Evolutionary conservation across 2,329 filamentous ascomycete species (phyloP), one percentile per base, ranked within the genome.

Genomic region (Arthroderma sp.): DNA sequence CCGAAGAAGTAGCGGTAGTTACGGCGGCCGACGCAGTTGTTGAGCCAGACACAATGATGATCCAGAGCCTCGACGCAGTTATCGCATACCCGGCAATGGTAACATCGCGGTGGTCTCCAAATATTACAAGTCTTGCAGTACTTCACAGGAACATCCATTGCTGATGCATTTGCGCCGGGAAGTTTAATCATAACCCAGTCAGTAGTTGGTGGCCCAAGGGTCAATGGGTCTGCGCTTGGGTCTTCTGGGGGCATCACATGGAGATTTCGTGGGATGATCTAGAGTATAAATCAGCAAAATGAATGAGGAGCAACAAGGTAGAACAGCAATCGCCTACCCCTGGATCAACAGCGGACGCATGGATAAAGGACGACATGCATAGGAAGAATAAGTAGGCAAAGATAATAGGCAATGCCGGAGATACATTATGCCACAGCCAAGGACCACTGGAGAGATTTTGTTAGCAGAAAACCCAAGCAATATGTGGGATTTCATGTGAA

Each of bases 1-100:
- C 83, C 77, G 61, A 96, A 95, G 65, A 98, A 98, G 64, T 89
- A 96, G 51, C 91, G 85, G 67, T 98, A 98, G 67, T 98, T 98
- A 56, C 91, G 85, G 52, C 89, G 82, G 37, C 91, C 91, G 41
- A 98, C 83, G 56, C 91, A 98, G 62, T 98, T 98, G 67, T 98
- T 98, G 51, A 98, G 77, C 91, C 91, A 98, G 10, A 96, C 88
- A 58, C 91, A 98, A 65, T 98, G 91, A 59, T 98, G 91, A 58
- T 98, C 91, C 53, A 95, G 86, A 0, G 87, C 94, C 64, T 98
- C 91, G 48, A 98, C 78, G 61, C 91, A 98, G 62, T 93, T 95
- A 65, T 98, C 89, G 66, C 91, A 98, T 29, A 94, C 75, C 46
- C 91, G 84, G 65, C 91, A 98, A 66, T 98, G 91, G 60, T 98